Percentiles rank a stretch among this genome's conserved stretches.
Conservation (phyloP, 352 stramenopile genomes). For the Pythium aquatile region DNA sequence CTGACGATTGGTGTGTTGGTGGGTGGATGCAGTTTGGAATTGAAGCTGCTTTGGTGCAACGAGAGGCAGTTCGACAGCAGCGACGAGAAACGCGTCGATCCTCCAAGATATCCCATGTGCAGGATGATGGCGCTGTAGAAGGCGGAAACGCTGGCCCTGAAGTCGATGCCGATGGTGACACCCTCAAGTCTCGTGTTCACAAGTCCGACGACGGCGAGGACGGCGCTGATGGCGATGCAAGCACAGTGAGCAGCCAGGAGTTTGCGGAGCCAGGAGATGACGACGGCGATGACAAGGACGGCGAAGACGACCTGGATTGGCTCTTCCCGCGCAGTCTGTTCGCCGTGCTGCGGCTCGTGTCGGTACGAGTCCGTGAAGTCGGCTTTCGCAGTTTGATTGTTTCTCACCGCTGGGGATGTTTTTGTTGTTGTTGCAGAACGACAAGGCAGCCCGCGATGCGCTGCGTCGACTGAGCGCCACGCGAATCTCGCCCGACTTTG, state of each 20-base stretch:
- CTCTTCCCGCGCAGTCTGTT: conserved; percentile 17
- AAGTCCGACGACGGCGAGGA: conserved; percentile 3
- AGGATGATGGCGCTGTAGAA: neutral
- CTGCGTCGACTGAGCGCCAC: conserved; percentile 42
- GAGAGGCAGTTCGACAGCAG: neutral
- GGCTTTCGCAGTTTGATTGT: conserved; percentile 7
- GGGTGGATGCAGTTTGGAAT: neutral
- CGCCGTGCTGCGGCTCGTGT: conserved; percentile 25
- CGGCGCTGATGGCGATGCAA: conserved; percentile 15
- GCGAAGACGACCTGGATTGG: conserved; percentile 7
- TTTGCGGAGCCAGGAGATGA: conserved; percentile 8
- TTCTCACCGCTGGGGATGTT: neutral
- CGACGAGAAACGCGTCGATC: neutral
- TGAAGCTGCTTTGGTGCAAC: neutral
- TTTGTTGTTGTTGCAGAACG: conserved; percentile 24
- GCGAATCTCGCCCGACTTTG: conserved; percentile 37
- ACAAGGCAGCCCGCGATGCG: conserved; percentile 38
- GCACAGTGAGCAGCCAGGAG: conserved; percentile 1
- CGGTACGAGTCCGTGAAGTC: conserved; percentile 32
- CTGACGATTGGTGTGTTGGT: neutral
- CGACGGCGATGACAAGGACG: conserved; percentile 11
- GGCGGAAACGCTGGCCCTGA: neutral
- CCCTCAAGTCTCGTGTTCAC: neutral
- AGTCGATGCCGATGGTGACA: neutral
- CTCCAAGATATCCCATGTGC: neutral